Percentiles rank a stretch among this genome's conserved stretches.
Conservation (phyloP, 1,284 basidiomycete genomes). For the Ustilago esculenta region DNA sequence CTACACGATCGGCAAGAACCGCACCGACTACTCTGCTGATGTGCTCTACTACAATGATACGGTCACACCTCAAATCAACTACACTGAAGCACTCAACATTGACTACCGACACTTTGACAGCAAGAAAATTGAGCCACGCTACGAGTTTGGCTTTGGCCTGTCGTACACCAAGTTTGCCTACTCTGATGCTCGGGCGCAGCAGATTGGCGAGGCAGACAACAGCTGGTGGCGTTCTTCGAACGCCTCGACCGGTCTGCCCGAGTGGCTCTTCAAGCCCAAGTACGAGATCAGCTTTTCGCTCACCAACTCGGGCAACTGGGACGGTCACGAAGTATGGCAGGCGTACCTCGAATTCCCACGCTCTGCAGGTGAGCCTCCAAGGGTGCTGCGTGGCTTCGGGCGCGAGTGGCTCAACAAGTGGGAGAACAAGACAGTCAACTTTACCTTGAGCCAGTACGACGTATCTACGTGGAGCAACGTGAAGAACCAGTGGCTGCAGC, state of each 20-base stretch:
- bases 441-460: slow-evolving; percentile 53
- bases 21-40: slow-evolving; percentile 51
- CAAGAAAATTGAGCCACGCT: slow-evolving; percentile 52
- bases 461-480: slow-evolving; percentile 43
- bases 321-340: slow-evolving; percentile 59
- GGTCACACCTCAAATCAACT: slow-evolving; percentile 52
- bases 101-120: slow-evolving; percentile 57
- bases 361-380: slow-evolving; percentile 54
- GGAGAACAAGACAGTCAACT: slow-evolving; percentile 34
- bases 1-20: slow-evolving; percentile 57
- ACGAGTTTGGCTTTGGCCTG: slow-evolving; percentile 55
- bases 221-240: slow-evolving; percentile 43
- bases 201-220: slow-evolving; percentile 37
- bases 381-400: slow-evolving; percentile 59
- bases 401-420: slow-evolving; percentile 36
- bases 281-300: slow-evolving; percentile 51
- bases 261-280: slow-evolving; percentile 54
- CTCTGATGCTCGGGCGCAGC: slow-evolving; percentile 34
- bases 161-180: slow-evolving; percentile 60
- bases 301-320: slow-evolving; percentile 50
- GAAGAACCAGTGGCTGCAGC: slow-evolving; percentile 50
- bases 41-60: slow-evolving; percentile 48
- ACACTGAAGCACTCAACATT: slow-evolving; percentile 53
- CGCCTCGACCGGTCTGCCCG: slow-evolving; percentile 42
- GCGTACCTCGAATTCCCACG: slow-evolving; percentile 56